A percentile compares a stretch with the other conserved stretches of the same genome.
These are phyloP conservation scores for Arachis stenosperma DNA, from an alignment of 306 rosid species.

Conservation along the genomic window DNA sequence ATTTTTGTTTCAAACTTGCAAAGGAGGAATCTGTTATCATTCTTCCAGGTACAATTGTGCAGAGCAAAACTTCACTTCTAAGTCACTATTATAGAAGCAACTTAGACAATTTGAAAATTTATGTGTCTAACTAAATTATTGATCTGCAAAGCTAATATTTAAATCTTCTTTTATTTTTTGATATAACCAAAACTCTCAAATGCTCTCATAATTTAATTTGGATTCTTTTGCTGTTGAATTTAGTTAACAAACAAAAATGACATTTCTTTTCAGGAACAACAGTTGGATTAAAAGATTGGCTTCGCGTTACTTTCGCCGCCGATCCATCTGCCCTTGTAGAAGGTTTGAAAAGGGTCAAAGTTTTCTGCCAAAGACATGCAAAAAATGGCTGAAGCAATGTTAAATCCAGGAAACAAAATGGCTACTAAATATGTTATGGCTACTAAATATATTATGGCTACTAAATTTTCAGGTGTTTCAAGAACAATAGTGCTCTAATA, in stretches of 20 bases:
- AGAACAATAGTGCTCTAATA: too few relatives aligned
- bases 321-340: constrained; percentile 53
- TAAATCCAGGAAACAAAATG: constrained; percentile 2
- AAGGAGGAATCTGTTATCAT: constrained; percentile 94
- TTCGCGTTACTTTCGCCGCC: constrained; percentile 55
- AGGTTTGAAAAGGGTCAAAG: constrained; percentile 50
- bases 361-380: constrained; percentile 52
- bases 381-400: constrained; percentile 22
- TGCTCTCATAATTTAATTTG: too few relatives aligned
- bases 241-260: constrained; percentile 1
- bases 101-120: neutral
- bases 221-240: constrained; percentile 14
- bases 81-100: neutral
- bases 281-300: constrained; percentile 59
- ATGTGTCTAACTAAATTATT: too few relatives aligned
- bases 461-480: too few relatives aligned
- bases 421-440: neutral
- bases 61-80: neutral
- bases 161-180: too few relatives aligned
- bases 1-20: constrained; percentile 93
- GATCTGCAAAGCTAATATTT: too few relatives aligned
- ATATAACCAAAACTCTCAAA: too few relatives aligned
- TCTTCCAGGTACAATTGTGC: constrained; percentile 78
- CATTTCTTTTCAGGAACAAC: constrained; percentile 49
- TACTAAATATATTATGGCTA: too few relatives aligned